Evolutionary conservation across 257 asterid genomes (phyloP).

Genomic region (Capsicum chinense): DNA sequence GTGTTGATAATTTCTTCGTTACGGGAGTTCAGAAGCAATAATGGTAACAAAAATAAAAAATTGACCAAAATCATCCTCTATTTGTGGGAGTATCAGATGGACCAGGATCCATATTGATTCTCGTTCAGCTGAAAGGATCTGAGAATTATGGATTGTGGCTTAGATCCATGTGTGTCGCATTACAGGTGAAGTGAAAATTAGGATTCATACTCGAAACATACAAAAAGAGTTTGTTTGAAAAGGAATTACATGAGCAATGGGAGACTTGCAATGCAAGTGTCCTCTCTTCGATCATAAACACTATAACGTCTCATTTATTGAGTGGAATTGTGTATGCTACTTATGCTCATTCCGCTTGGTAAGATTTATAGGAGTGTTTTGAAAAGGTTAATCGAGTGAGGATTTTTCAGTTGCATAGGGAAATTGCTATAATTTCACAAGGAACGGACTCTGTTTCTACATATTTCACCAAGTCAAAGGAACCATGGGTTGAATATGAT

Average conservation of each 20-base stretch:
- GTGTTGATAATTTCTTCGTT: background rate
- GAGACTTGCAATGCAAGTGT: background rate
- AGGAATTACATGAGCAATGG: background rate
- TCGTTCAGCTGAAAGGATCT: no score
- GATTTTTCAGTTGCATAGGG: background rate
- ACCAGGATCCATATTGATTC: background rate
- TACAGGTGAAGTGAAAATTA: background rate
- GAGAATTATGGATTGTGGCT: background rate
- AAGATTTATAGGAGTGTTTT: background rate
- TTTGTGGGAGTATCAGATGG: background rate
- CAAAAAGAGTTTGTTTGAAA: background rate
- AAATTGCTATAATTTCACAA: background rate
- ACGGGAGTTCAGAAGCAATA: background rate
- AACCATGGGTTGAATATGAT: background rate
- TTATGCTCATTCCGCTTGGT: background rate
- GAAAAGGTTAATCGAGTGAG: background rate
- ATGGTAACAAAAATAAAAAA: background rate
- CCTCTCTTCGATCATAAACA: background rate
- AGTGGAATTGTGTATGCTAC: background rate
- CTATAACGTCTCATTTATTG: background rate
- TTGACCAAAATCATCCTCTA: background rate
- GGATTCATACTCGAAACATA: background rate
- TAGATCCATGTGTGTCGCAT: background rate
- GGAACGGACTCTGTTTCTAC: background rate
- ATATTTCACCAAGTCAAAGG: background rate